Conservation (phyloP, 108 stramenopile species). For the Cyclotella kingstonii region DNA sequence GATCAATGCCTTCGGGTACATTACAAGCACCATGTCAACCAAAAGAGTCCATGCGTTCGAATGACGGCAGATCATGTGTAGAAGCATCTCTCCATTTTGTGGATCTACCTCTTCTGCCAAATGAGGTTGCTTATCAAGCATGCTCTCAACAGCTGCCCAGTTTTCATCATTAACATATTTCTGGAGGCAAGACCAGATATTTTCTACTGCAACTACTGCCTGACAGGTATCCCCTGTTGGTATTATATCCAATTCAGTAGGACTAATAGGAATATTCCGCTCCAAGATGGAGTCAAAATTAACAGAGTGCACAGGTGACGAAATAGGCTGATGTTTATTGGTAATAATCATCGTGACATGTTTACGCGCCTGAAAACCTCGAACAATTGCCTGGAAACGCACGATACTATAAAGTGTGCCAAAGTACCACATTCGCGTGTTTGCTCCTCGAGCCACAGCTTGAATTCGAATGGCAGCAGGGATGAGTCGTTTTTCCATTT, state of each 20-base stretch:
- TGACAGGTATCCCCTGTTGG: slow-evolving; percentile 18
- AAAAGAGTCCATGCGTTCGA: slow-evolving; percentile 70
- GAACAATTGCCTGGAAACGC: slow-evolving; percentile 44
- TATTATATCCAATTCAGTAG: slow-evolving; percentile 9
- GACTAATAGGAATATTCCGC: slow-evolving; percentile 1
- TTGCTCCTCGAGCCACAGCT: slow-evolving; percentile 40
- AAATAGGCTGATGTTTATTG: slow-evolving; percentile 33
- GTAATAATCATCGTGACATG: slow-evolving; percentile 13
- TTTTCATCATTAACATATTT: slow-evolving; percentile 74
- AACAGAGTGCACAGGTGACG: slow-evolving; percentile 36
- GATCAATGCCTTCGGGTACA: slow-evolving; percentile 79
- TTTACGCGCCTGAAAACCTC: slow-evolving; percentile 32
- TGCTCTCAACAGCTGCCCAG: slow-evolving; percentile 76
- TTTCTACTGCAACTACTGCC: slow-evolving; percentile 19
- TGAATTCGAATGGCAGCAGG: slow-evolving; percentile 37
- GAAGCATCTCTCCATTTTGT: slow-evolving; percentile 70
- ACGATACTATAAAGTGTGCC: slow-evolving; percentile 38
- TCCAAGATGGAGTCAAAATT: slow-evolving; percentile 10
- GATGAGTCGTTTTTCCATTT: slow-evolving; percentile 44
- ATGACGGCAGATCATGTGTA: slow-evolving; percentile 80
- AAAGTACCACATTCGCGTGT: slow-evolving; percentile 45
- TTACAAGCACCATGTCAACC: slow-evolving; percentile 77
- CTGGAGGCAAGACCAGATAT: slow-evolving; percentile 51
- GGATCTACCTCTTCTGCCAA: slow-evolving; percentile 66
- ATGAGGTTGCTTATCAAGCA: slow-evolving; percentile 71